These are phyloP conservation scores for Saccharomycopsis selenospora DNA, from an alignment of 805 yeast genomes.

Conservation along the genomic window DNA sequence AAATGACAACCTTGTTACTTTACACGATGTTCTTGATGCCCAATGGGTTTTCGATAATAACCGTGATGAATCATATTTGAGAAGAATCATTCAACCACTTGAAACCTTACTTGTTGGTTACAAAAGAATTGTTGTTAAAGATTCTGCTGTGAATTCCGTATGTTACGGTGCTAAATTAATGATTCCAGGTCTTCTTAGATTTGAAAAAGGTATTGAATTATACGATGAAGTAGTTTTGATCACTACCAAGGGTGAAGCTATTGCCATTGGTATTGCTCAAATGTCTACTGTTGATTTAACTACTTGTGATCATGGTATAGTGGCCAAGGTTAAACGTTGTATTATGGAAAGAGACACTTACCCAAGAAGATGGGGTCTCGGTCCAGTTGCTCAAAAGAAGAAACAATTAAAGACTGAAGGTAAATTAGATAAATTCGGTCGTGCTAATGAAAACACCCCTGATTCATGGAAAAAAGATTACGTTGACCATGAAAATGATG, in stretches of 20 bases:
- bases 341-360: conserved; percentile 99
- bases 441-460: conserved; percentile 91
- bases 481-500: conserved; percentile 59
- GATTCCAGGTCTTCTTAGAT: conserved; percentile 97
- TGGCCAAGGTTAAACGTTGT: conserved; percentile 97
- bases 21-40: conserved; percentile 97
- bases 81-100: conserved; percentile 90
- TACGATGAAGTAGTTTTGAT: conserved; percentile 96
- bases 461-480: conserved; percentile 83
- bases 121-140: conserved; percentile 91
- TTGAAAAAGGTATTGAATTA: conserved; percentile 94
- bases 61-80: conserved; percentile 90
- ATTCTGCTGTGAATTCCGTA: conserved; percentile 94
- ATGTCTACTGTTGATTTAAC: conserved; percentile 98
- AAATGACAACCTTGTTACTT: conserved; percentile 83
- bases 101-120: conserved; percentile 91
- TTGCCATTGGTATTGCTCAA: conserved; percentile 96
- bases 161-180: conserved; percentile 98
- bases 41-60: conserved; percentile 97
- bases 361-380: conserved; percentile 99
- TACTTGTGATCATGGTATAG: conserved; percentile 96
- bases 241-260: conserved; percentile 99
- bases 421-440: conserved; percentile 92
- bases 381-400: conserved; percentile 98
- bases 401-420: conserved; percentile 97